phyloP scores from a whole-genome alignment of 257 asterid genomes.

The Solanum ahanhuiri region DNA sequence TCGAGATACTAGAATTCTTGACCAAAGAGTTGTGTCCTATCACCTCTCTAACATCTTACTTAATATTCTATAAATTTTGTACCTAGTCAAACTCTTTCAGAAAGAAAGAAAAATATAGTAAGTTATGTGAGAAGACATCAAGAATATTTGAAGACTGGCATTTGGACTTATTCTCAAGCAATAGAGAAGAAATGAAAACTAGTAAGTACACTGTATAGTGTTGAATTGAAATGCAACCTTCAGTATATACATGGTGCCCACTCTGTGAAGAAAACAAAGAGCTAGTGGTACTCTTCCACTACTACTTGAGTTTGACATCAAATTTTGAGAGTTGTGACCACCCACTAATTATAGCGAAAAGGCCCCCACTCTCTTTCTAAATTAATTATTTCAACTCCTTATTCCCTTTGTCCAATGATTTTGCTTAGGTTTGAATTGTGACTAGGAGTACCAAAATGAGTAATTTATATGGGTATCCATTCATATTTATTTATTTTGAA shows the following conservation, averaged over 20 bases:
- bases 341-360: background rate
- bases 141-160: background rate
- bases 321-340: background rate
- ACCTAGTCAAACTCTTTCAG: background rate
- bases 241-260: background rate
- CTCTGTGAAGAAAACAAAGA: background rate
- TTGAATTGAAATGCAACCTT: background rate
- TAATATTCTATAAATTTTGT: no score
- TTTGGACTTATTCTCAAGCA: background rate
- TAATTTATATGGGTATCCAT: no score
- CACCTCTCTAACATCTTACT: background rate
- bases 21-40: background rate
- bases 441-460: no score
- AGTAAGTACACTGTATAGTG: no score
- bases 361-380: background rate
- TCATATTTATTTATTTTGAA: no score
- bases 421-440: background rate
- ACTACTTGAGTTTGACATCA: background rate
- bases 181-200: background rate
- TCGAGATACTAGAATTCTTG: background rate
- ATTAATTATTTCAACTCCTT: background rate
- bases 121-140: background rate
- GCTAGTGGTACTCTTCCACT: background rate
- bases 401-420: background rate
- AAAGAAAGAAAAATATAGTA: background rate